A percentile compares a stretch with the other conserved stretches of the same genome.
Evolutionary conservation across 164 flowering plant species (phyloP).

Genomic region (Piper longum): DNA sequence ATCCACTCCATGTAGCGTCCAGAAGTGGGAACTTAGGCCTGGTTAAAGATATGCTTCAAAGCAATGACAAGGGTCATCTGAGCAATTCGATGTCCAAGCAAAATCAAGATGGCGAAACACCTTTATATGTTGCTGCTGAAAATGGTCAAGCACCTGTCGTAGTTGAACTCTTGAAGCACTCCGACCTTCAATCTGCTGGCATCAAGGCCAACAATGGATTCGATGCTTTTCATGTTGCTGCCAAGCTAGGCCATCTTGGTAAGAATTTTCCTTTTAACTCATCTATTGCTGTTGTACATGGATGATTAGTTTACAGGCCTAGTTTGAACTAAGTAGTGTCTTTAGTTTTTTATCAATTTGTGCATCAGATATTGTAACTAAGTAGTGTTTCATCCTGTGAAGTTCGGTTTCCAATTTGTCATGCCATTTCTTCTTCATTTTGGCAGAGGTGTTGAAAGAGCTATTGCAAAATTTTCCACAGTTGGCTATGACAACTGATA

Average conservation of each 20-base stretch:
- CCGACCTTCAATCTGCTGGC: conserved; percentile 51
- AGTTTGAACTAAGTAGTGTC: too few relatives aligned
- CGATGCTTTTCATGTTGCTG: conserved; percentile 86
- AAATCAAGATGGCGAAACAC: conserved; percentile 70
- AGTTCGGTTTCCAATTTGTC: neutral
- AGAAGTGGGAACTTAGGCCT: conserved; percentile 52
- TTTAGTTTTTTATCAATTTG: too few relatives aligned
- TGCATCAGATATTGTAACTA: too few relatives aligned
- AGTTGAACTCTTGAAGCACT: conserved; percentile 48
- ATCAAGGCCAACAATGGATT: conserved; percentile 58
- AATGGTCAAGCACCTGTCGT: conserved; percentile 57
- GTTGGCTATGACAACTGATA: conserved; percentile 76
- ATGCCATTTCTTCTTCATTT: conserved; percentile 4
- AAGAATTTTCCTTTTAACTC: conserved; percentile 10
- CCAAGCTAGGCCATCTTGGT: conserved; percentile 88
- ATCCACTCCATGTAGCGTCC: conserved; percentile 61
- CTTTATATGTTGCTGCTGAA: conserved; percentile 74
- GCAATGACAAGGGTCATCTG: conserved; percentile 12
- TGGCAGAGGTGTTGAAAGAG: conserved; percentile 13
- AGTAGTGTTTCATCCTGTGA: too few relatives aligned
- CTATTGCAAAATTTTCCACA: conserved; percentile 43
- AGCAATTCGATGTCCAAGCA: conserved; percentile 36
- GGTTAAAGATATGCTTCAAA: conserved; percentile 51
- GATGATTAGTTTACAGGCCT: neutral
- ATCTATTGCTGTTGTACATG: neutral